A percentile compares a stretch with the other conserved stretches of the same genome.
Evolutionary conservation across 257 asterid genomes (phyloP).

Genomic region (Euphrasia confusa): DNA sequence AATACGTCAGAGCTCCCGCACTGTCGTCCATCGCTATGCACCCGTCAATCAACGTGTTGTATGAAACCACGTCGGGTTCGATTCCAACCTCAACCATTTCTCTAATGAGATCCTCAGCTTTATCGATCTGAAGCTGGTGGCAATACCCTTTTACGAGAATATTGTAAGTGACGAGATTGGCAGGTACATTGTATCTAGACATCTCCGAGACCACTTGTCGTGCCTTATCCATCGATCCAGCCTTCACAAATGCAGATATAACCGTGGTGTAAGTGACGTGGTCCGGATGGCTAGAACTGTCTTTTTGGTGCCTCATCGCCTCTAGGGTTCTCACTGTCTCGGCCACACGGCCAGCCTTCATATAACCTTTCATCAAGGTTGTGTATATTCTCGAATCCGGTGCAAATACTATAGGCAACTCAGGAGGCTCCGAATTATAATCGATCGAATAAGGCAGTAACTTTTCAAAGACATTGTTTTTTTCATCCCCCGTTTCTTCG

Average conservation of each 20-base stretch:
- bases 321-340: conserved; percentile 87
- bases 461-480: conserved; percentile 35
- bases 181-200: conserved; percentile 60
- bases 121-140: conserved; percentile 77
- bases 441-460: conserved; percentile 60
- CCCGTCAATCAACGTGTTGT: conserved; percentile 82
- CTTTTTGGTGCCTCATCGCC: conserved; percentile 84
- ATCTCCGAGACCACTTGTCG: conserved; percentile 66
- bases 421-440: conserved; percentile 42
- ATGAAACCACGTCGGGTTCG: conserved; percentile 92
- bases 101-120: conserved; percentile 62
- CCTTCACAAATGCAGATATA: conserved; percentile 72
- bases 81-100: conserved; percentile 61
- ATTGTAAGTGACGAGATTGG: conserved; percentile 78
- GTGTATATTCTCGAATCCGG: conserved; percentile 89
- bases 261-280: conserved; percentile 90
- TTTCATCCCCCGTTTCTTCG: not conserved
- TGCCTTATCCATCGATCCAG: conserved; percentile 77
- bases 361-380: conserved; percentile 92
- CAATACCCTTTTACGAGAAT: conserved; percentile 90
- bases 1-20: conserved; percentile 76
- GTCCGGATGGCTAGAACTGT: conserved; percentile 69
- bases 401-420: conserved; percentile 39
- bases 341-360: conserved; percentile 69
- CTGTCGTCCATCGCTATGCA: conserved; percentile 77